These are phyloP conservation scores for Begonia peltatifolia DNA, from an alignment of 306 rosid species.

Conservation along the genomic window DNA sequence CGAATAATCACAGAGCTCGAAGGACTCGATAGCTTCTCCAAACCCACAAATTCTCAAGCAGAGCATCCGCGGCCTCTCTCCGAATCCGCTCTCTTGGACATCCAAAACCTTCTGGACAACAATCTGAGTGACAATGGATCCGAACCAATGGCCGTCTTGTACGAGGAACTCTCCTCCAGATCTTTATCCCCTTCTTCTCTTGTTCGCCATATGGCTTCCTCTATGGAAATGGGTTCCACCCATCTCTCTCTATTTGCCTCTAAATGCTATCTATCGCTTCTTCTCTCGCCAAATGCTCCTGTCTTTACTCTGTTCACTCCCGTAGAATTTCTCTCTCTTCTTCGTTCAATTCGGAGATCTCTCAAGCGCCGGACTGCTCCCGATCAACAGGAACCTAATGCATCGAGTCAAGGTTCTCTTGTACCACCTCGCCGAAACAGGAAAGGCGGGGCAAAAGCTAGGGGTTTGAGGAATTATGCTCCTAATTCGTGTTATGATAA, in stretches of 20 bases:
- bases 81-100: slow-evolving; percentile 38
- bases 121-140: slow-evolving; percentile 11
- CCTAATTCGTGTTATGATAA: slow-evolving; percentile 7
- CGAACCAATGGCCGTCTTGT: slow-evolving; percentile 23
- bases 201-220: slow-evolving; percentile 34
- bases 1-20: slow-evolving; percentile 49
- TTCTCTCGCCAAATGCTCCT: slow-evolving; percentile 62
- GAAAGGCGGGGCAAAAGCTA: slow-evolving; percentile 17
- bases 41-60: slow-evolving; percentile 14
- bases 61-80: slow-evolving; percentile 33
- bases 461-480: slow-evolving; percentile 9
- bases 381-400: not conserved
- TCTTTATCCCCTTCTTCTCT: slow-evolving; percentile 45
- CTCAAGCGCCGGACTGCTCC: slow-evolving; percentile 26
- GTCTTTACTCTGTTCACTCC: slow-evolving; percentile 80
- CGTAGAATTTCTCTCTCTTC: slow-evolving; percentile 68
- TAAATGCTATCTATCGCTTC: slow-evolving; percentile 49
- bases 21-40: slow-evolving; percentile 29
- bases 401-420: slow-evolving; percentile 8
- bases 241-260: slow-evolving; percentile 51
- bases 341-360: slow-evolving; percentile 62
- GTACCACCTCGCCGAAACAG: slow-evolving; percentile 19
- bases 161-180: slow-evolving; percentile 40
- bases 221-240: slow-evolving; percentile 57
- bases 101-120: slow-evolving; percentile 35